Base-by-base conservation (phyloP, 345 rosid genomes). In the Salix udensis region DNA sequence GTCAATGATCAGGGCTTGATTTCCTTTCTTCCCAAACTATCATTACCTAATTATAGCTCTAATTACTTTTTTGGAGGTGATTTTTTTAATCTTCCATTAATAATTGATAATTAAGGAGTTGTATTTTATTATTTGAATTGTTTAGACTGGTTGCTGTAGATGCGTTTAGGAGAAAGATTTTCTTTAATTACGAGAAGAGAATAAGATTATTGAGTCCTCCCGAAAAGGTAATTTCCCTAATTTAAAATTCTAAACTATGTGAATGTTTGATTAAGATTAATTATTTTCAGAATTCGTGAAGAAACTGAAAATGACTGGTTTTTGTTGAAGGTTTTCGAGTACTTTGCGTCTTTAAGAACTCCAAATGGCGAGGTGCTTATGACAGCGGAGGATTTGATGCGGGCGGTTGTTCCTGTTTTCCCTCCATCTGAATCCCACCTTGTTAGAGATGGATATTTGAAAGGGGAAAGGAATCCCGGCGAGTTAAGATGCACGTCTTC, bases 161-260 rank as follows among this genome's bases (percentile, higher is more conserved):
- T 55, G 88, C 88, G 31, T 90, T 46, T 79, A 89, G 99, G 86
- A 91, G 94, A 82, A 96, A 84, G 80, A 80, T 96, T 74, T 96
- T 96, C 89, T 96, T 93, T 75, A 92, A 93, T 21, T 96, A 96
- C 73, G 99, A 96, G 90, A 96, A 96, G 86, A 91, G 99, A 66
- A 84, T 96, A n/a, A 83, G 99, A 82, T 71, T 93, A 76, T 90
- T 86, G 68, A 96, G 99, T 81, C 92, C 91, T 34, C 99, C 99
- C 7, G 99, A 96, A 76, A 96, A 96, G 96, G 98, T 95, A 42
- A 76, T 23, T 19, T 18, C 39, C 4, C 26, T 71, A 60, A 5
- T 60, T 62, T 50, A 23, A 31, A 31, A 23, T 40, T 40, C 8
- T 40, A 40, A 46, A 46, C 4, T 3, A 46, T 46, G 52, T 46